Conservation (phyloP, 345 rosid species). For the Atalantia buxifolia region DNA sequence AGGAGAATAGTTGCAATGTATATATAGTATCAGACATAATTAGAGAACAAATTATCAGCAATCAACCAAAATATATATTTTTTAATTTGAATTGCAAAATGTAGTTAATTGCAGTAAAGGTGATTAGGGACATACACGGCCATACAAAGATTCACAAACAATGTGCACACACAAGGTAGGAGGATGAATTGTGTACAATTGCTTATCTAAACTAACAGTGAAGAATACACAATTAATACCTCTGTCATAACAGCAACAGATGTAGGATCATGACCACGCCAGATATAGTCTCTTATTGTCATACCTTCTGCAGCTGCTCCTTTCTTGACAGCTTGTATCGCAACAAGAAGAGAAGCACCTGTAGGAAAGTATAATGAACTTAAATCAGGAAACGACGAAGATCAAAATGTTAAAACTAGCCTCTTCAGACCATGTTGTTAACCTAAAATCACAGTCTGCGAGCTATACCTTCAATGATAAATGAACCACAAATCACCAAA, state of each 20-base stretch:
- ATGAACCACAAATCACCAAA: conserved; percentile 91
- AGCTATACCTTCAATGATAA: conserved; percentile 78
- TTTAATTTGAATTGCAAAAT: neutral
- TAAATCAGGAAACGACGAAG: conserved; percentile 10
- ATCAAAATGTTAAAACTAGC: neutral
- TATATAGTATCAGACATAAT: neutral
- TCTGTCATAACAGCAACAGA: conserved; percentile 99
- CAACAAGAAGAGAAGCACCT: conserved; percentile 97
- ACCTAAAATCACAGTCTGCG: neutral
- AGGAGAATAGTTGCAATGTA: neutral
- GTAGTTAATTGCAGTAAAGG: neutral
- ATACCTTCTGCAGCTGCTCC: conserved; percentile 97
- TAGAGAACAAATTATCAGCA: neutral
- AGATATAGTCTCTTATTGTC: conserved; percentile 78
- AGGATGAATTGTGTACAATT: neutral
- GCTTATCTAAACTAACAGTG: neutral
- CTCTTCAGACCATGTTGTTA: neutral
- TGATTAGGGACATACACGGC: neutral
- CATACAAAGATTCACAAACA: neutral
- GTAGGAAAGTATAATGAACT: conserved; percentile 10
- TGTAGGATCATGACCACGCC: conserved; percentile 99
- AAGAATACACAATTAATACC: conserved; percentile 36
- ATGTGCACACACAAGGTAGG: neutral
- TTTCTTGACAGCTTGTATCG: conserved; percentile 92
- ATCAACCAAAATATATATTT: neutral